phyloP scores from a whole-genome alignment of 257 asterid genomes.

The Rehmannia glutinosa region DNA sequence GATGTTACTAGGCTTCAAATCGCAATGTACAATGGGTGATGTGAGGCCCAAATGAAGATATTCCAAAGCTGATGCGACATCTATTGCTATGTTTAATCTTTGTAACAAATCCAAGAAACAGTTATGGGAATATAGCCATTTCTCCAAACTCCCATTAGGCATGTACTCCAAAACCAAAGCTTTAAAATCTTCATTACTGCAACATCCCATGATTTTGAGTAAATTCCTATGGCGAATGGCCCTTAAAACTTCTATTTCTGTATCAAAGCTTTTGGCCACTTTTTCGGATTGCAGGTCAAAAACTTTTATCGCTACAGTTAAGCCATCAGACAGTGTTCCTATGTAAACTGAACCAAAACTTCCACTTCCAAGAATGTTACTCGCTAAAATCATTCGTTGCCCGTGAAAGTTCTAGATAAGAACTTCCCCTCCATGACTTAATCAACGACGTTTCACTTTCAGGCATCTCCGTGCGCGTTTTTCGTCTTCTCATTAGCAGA shows the following conservation, averaged over 20 bases:
- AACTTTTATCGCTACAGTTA: slow-evolving; percentile 36
- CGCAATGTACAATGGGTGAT: slow-evolving; percentile 27
- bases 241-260: slow-evolving; percentile 32
- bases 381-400: slow-evolving; percentile 37
- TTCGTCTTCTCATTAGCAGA: slow-evolving; percentile 12
- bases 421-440: slow-evolving; percentile 25
- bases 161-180: slow-evolving; percentile 34
- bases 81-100: slow-evolving; percentile 20
- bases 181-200: slow-evolving; percentile 22
- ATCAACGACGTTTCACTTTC: neutral
- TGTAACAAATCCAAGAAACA: slow-evolving; percentile 15
- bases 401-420: slow-evolving; percentile 31
- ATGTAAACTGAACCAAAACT: slow-evolving; percentile 44
- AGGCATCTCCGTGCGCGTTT: neutral
- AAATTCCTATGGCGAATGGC: slow-evolving; percentile 43
- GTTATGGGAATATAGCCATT: slow-evolving; percentile 25
- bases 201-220: slow-evolving; percentile 32
- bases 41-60: slow-evolving; percentile 26
- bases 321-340: slow-evolving; percentile 36
- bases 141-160: slow-evolving; percentile 35
- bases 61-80: slow-evolving; percentile 25
- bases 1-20: slow-evolving; percentile 30
- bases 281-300: slow-evolving; percentile 30
- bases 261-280: slow-evolving; percentile 22
- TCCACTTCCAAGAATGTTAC: slow-evolving; percentile 45